Base-by-base conservation (phyloP, 1,284 basidiomycete species). In the Tilletiopsis washingtonensis region DNA sequence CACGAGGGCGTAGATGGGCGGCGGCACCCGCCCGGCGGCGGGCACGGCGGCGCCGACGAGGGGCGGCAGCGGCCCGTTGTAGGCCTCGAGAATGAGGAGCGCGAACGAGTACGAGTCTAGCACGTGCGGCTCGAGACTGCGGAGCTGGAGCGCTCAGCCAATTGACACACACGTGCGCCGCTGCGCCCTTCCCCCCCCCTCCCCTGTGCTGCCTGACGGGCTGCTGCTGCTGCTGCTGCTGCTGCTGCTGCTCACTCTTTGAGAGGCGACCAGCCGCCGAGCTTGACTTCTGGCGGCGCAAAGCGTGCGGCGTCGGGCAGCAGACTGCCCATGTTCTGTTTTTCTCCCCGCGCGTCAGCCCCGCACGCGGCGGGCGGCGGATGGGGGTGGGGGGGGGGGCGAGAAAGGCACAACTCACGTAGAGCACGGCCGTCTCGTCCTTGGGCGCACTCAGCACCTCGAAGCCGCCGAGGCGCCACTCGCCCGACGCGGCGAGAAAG, bases 391-490 rank as follows among this genome's bases (percentile, higher is more conserved):
- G n/a, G n/a, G n/a, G n/a, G n/a, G n/a, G n/a, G n/a, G n/a, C n/a
- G n/a, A n/a, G n/a, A n/a, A n/a, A n/a, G n/a, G n/a, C n/a, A n/a
- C n/a, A 40, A 76, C 84, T 74, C 74, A 89, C 88, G 77, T 88
- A 88, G 70, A 91, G 75, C 23, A 86, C 79, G 9, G 85, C 79
- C 41, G 78, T 72, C n/a, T 84, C 81, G 49, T 91, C 88, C 64
- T 81, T 84, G 3, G 84, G 78, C 64, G 79, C 86, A 63, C 86
- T 91, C 62, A 97, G 75, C 1, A 91, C 75, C 64, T 99, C 94
- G 65, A 98, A 91, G 1, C 93, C 93, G 26, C 86, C 91, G 7
- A 98, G 77, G 68, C 86, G 86, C 93, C 91, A 98, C 76, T 99
- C 94, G 19, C 93, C 88, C 0, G 90, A 88, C 0, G 74, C 71